Conservation (phyloP, 139 green algal genomes). For the Asterochloris erici region DNA sequence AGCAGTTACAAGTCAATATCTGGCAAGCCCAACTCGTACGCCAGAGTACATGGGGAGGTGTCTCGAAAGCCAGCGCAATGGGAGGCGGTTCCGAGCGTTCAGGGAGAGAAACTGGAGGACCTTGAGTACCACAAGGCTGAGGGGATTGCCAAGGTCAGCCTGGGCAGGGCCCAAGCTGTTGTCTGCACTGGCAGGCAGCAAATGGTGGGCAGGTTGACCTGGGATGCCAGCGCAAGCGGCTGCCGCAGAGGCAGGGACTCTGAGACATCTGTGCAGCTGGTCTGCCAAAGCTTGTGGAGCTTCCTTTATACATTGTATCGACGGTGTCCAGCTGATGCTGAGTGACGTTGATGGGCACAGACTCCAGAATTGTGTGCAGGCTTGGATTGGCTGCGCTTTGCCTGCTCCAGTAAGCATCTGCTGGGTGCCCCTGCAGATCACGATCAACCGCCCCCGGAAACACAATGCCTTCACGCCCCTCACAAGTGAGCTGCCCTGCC, state of each 20-base stretch:
- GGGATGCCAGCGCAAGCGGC: no score
- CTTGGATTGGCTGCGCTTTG: no score
- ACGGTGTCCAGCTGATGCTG: not conserved
- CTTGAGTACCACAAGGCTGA: slow-evolving; percentile 89
- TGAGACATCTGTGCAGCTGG: not conserved
- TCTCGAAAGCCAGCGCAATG: slow-evolving; percentile 56
- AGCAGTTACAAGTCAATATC: no score
- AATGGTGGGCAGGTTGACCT: not conserved
- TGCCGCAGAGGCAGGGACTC: not conserved
- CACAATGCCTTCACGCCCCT: slow-evolving; percentile 94
- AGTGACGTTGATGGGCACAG: not conserved
- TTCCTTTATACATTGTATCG: not conserved
- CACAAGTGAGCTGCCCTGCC: slow-evolving; percentile 55
- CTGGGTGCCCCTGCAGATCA: slow-evolving; percentile 71
- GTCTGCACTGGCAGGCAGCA: not conserved
- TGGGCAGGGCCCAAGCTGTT: no score
- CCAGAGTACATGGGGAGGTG: slow-evolving; percentile 73
- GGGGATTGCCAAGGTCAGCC: slow-evolving; percentile 84
- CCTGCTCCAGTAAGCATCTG: not conserved
- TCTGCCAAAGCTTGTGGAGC: not conserved
- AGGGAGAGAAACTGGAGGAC: slow-evolving; percentile 62
- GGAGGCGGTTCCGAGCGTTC: slow-evolving; percentile 44
- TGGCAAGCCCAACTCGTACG: not conserved
- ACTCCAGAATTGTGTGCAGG: not conserved
- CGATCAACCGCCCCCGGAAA: slow-evolving; percentile 91